Conservation (phyloP, 371 early-diverging fungal species). For the Rhizopus delemar region DNA sequence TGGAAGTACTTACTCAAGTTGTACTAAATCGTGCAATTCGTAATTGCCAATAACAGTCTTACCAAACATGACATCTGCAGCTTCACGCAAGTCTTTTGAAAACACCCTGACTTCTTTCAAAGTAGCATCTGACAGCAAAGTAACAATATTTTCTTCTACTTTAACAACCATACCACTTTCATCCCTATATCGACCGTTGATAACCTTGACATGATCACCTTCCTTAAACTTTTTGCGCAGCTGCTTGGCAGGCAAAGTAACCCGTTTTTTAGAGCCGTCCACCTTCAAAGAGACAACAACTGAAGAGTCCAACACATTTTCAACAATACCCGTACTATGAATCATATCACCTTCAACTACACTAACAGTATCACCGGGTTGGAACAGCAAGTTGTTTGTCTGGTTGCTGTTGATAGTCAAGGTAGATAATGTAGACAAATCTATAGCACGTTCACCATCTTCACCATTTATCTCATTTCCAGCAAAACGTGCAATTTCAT, state of each 20-base stretch:
- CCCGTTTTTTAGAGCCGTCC: conserved; percentile 53
- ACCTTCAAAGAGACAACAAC: conserved; percentile 61
- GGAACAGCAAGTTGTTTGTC: conserved; percentile 57
- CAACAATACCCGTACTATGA: conserved; percentile 79
- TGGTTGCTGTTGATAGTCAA: conserved; percentile 49
- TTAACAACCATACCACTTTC: conserved; percentile 89
- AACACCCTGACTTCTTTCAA: conserved; percentile 80
- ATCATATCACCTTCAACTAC: conserved; percentile 90
- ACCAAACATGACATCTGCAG: conserved; percentile 56
- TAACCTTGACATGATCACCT: conserved; percentile 95
- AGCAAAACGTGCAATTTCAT: conserved; percentile 90
- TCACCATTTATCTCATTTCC: conserved; percentile 64
- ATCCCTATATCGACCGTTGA: conserved; percentile 83
- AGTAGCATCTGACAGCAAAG: conserved; percentile 78
- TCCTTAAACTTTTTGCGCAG: conserved; percentile 84
- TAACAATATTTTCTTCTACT: conserved; percentile 77
- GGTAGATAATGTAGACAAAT: conserved; percentile 50
- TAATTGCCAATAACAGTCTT: conserved; percentile 59
- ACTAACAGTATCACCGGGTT: conserved; percentile 87
- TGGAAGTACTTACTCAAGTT: conserved; percentile 59
- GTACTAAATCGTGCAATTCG: conserved; percentile 87
- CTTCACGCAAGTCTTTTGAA: conserved; percentile 83
- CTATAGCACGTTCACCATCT: conserved; percentile 58
- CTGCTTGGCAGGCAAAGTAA: conserved; percentile 58
- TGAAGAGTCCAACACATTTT: conserved; percentile 63